A percentile compares a stretch with the other conserved stretches of the same genome.
phyloP scores from a whole-genome alignment of 2,329 filamentous ascomycete species.

The Cordyceps pruinosa region DNA sequence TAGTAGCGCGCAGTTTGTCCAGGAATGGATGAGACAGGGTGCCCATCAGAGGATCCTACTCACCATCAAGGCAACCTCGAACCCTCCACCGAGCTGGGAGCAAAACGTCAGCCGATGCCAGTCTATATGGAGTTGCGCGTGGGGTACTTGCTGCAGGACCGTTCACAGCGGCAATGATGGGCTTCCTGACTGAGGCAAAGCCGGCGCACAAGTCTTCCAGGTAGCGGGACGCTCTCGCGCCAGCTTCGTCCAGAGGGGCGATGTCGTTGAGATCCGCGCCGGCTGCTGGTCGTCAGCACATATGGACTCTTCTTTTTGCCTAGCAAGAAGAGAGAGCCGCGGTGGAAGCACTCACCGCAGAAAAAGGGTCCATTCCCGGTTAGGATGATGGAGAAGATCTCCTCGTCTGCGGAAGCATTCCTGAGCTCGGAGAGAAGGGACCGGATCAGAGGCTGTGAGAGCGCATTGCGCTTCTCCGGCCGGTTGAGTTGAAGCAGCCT shows the following conservation, averaged over 20 bases:
- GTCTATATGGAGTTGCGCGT: not conserved
- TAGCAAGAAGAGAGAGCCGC: not conserved
- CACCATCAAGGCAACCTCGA: constrained; percentile 34
- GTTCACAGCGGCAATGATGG: constrained; percentile 35
- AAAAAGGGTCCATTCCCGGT: constrained; percentile 27
- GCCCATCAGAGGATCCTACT: constrained; percentile 15
- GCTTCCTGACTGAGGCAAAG: constrained; percentile 21
- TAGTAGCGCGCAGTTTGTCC: not conserved
- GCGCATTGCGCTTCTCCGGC: constrained; percentile 49
- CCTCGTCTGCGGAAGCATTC: constrained; percentile 16
- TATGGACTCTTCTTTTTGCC: not conserved
- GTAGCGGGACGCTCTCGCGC: constrained; percentile 9
- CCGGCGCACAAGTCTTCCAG: constrained; percentile 24
- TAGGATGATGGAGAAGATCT: constrained; percentile 27
- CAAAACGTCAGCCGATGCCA: not conserved
- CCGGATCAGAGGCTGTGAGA: constrained; percentile 41
- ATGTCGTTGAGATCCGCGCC: constrained; percentile 32
- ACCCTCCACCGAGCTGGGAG: constrained; percentile 35
- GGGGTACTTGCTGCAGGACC: constrained; percentile 31
- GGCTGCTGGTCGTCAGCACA: constrained; percentile 17
- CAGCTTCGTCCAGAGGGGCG: constrained; percentile 25
- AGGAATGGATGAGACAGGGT: not conserved
- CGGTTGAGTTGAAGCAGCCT: constrained; percentile 43
- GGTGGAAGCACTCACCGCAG: constrained; percentile 22
- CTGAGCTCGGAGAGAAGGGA: constrained; percentile 27